Conservation (phyloP, 441 rosid genomes). For the Flueggea neowawraea region DNA sequence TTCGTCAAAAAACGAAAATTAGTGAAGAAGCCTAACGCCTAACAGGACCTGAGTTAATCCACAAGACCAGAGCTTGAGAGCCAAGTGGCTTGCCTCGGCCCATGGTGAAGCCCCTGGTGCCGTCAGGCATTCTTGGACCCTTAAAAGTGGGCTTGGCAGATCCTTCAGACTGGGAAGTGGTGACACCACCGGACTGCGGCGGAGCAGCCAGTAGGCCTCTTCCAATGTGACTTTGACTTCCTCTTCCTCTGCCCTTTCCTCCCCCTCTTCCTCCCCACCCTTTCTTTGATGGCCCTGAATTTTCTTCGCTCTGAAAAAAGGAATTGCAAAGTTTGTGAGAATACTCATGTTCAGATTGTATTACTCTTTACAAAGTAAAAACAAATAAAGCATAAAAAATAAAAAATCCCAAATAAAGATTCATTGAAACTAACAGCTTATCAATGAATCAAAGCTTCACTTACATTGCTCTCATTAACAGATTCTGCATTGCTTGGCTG, state of each 20-base stretch:
- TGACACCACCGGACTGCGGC: constrained; percentile 22
- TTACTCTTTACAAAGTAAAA: no score
- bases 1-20: no score
- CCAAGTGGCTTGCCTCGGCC: constrained; percentile 84
- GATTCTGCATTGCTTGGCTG: constrained; percentile 39
- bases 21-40: no score
- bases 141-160: constrained; percentile 40
- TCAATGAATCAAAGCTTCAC: background rate
- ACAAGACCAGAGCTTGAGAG: constrained; percentile 15
- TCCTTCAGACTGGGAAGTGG: constrained; percentile 30
- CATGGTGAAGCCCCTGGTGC: constrained; percentile 86
- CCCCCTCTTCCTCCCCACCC: constrained; percentile 52
- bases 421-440: no score
- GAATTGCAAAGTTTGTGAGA: background rate
- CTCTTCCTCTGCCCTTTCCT: constrained; percentile 51
- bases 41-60: no score
- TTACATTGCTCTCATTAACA: constrained; percentile 43
- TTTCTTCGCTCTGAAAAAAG: constrained; percentile 46
- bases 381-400: no score
- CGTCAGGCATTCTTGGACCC: constrained; percentile 92
- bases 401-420: no score
- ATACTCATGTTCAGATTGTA: no score
- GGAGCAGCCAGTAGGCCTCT: constrained; percentile 45
- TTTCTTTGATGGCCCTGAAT: constrained; percentile 42
- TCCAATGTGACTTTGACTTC: constrained; percentile 35